Evolutionary conservation across 2,329 filamentous ascomycete genomes (phyloP).

Genomic region (Aspergillus sp.): DNA sequence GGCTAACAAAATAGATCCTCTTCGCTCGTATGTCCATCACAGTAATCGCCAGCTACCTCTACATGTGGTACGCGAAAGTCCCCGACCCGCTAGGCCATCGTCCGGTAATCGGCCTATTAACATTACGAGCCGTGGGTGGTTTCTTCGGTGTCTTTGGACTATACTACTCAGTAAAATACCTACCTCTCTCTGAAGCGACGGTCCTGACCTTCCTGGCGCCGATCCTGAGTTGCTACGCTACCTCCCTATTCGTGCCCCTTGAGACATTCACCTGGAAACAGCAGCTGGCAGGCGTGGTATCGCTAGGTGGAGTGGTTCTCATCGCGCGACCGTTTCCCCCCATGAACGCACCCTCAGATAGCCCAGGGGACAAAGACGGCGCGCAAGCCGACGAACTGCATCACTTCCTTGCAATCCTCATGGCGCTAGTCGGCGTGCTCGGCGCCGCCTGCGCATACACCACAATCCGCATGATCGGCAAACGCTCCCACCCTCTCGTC

Average conservation of each 20-base stretch:
- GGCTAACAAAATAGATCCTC: slow-evolving; percentile 49
- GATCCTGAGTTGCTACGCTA: slow-evolving; percentile 70
- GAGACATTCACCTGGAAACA: slow-evolving; percentile 75
- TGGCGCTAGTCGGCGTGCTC: slow-evolving; percentile 69
- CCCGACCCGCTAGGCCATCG: slow-evolving; percentile 63
- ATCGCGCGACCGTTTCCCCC: slow-evolving; percentile 62
- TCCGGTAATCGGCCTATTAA: slow-evolving; percentile 60
- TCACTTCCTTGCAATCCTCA: slow-evolving; percentile 61
- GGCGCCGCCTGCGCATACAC: slow-evolving; percentile 71
- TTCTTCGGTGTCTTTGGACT: slow-evolving; percentile 75
- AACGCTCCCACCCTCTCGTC: slow-evolving; percentile 72
- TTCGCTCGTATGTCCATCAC: slow-evolving; percentile 76
- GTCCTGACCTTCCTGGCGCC: slow-evolving; percentile 85
- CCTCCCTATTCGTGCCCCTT: slow-evolving; percentile 61
- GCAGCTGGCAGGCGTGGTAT: slow-evolving; percentile 67
- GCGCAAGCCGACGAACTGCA: slow-evolving; percentile 50
- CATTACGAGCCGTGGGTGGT: slow-evolving; percentile 62
- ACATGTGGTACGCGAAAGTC: slow-evolving; percentile 65
- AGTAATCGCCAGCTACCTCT: slow-evolving; percentile 56
- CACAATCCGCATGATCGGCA: slow-evolving; percentile 71
- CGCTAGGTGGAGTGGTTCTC: slow-evolving; percentile 70
- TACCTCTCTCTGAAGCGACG: slow-evolving; percentile 78
- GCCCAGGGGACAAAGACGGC: slow-evolving; percentile 13
- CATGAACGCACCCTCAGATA: slow-evolving; percentile 2
- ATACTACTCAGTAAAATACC: slow-evolving; percentile 67